These are phyloP conservation scores for Aspergillus terreus DNA, from an alignment of 2,329 filamentous ascomycete species.

Conservation along the genomic window DNA sequence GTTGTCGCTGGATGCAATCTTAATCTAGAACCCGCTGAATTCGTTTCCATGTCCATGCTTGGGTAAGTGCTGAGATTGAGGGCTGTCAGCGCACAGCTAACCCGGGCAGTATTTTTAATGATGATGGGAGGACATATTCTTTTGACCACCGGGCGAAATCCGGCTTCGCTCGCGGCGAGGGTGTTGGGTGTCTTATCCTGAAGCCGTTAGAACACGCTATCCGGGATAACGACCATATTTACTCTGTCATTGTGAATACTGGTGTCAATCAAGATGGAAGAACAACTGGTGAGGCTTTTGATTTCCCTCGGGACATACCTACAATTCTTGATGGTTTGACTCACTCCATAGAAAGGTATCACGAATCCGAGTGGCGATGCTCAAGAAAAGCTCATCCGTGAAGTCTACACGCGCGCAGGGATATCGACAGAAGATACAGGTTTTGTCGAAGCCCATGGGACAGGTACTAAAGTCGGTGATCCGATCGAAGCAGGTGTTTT, in stretches of 20 bases:
- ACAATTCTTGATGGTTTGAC: no score
- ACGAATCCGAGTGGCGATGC: not conserved
- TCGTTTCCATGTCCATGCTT: not conserved
- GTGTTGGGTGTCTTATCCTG: not conserved
- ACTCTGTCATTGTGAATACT: not conserved
- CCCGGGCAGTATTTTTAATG: constrained; percentile 16
- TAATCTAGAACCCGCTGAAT: not conserved
- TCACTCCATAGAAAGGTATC: not conserved
- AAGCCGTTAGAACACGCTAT: not conserved
- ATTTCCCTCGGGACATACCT: no score
- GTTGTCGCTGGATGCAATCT: not conserved
- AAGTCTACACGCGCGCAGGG: constrained; percentile 8
- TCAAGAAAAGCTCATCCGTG: not conserved
- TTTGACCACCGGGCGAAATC: constrained; percentile 1
- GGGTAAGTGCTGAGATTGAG: not conserved
- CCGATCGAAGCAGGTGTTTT: constrained; percentile 15
- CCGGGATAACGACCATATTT: not conserved
- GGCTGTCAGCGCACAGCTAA: no score
- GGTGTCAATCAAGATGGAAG: not conserved
- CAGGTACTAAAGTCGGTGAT: constrained; percentile 32
- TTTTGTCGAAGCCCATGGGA: constrained; percentile 15
- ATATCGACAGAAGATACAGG: not conserved
- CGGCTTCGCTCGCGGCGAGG: not conserved
- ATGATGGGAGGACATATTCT: not conserved
- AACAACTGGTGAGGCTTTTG: not conserved